Conservation (phyloP, 495 filamentous ascomycete species). For the Hypoxylon fuscum region DNA sequence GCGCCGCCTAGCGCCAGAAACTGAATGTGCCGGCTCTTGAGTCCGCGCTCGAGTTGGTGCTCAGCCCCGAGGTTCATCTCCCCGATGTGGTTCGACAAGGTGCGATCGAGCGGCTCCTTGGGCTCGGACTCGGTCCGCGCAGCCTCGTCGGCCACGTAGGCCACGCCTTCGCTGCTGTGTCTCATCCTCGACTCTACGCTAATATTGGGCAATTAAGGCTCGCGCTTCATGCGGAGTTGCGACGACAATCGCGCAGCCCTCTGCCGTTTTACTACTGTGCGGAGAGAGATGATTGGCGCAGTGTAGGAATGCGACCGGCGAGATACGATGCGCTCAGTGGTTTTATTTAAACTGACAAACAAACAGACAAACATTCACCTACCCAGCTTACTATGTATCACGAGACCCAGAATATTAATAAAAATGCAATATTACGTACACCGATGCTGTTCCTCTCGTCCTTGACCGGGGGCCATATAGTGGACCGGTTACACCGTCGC, state of each 20-base stretch:
- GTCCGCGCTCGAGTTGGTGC: conserved; percentile 63
- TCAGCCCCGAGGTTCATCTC: conserved; percentile 65
- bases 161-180: conserved; percentile 3
- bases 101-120: conserved; percentile 57
- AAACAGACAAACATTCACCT: no score
- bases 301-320: no score
- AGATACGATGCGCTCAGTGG: no score
- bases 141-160: conserved; percentile 17
- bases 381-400: conserved; percentile 14
- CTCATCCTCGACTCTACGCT: conserved; percentile 20
- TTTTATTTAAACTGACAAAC: background rate
- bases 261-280: no score
- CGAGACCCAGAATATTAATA: conserved; percentile 6
- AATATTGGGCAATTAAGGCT: no score
- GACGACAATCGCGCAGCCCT: no score
- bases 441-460: conserved; percentile 3
- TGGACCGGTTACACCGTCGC: no score
- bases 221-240: no score
- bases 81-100: conserved; percentile 55
- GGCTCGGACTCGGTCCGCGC: conserved; percentile 51
- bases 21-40: conserved; percentile 75
- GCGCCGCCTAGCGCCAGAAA: conserved; percentile 76
- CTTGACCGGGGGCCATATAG: conserved; percentile 1
- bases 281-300: no score
- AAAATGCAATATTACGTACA: conserved; percentile 22